These are phyloP conservation scores for Picochlorum costavermella DNA, from an alignment of 139 green algal genomes.

Conservation along the genomic window DNA sequence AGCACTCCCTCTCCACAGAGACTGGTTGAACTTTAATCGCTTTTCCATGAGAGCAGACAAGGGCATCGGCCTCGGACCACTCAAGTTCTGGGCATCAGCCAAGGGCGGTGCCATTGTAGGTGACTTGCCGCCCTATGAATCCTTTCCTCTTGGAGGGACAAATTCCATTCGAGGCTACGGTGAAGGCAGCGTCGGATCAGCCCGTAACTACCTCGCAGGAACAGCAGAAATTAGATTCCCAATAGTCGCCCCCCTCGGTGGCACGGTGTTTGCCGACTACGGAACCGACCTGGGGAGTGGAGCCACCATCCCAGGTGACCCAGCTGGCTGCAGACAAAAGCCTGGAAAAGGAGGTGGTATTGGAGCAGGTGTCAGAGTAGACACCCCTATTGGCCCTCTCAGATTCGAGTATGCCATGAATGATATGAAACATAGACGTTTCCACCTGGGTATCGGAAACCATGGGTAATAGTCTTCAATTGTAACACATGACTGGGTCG, in stretches of 20 bases:
- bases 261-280: conserved; percentile 81
- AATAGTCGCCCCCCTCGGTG: conserved; percentile 47
- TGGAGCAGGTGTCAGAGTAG: conserved; percentile 75
- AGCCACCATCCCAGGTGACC: conserved; percentile 75
- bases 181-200: conserved; percentile 84
- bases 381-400: conserved; percentile 85
- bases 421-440: conserved; percentile 55
- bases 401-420: conserved; percentile 95
- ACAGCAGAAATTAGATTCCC: conserved; percentile 74
- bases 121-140: conserved; percentile 94
- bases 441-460: conserved; percentile 87
- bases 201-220: conserved; percentile 67
- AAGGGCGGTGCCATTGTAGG: conserved; percentile 64
- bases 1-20: conserved; percentile 55
- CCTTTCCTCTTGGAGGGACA: conserved; percentile 90
- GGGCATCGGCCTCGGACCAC: conserved; percentile 42
- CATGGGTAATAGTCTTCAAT: conserved; percentile 20
- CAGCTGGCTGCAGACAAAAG: conserved; percentile 75
- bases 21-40: conserved; percentile 80
- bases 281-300: conserved; percentile 85
- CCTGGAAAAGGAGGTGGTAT: conserved; percentile 78
- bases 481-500: neutral
- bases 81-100: conserved; percentile 32
- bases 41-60: conserved; percentile 50
- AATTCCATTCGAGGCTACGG: conserved; percentile 81